Evolutionary conservation across 2,329 filamentous ascomycete species (phyloP).

Genomic region (Ophiostoma piceae): DNA sequence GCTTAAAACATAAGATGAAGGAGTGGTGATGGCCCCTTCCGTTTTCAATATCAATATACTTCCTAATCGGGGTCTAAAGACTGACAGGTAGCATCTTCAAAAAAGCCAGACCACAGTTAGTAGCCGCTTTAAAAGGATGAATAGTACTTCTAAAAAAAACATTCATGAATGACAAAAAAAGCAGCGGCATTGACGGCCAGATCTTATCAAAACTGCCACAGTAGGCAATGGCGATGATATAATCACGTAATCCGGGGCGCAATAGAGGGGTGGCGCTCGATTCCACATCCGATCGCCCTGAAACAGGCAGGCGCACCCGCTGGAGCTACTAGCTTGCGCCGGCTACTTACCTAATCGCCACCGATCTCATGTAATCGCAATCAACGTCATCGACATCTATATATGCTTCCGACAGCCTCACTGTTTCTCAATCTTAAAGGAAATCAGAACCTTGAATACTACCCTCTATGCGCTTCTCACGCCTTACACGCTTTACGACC

Average conservation of each 20-base stretch:
- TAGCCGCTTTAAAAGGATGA: neutral
- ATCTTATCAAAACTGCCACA: neutral
- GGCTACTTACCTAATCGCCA: neutral
- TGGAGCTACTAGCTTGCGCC: neutral
- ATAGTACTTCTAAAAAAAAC: too few species aligned
- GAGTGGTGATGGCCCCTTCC: neutral
- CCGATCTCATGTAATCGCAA: neutral
- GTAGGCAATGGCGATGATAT: neutral
- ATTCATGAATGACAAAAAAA: too few species aligned
- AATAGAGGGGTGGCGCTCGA: neutral
- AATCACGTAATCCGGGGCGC: conserved; percentile 4
- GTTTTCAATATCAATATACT: neutral
- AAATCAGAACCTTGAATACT: neutral
- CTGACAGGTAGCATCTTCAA: neutral
- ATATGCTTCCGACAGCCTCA: neutral
- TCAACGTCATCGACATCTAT: neutral
- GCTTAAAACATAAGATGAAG: neutral
- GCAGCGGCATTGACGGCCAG: too few species aligned
- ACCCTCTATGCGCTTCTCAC: conserved; percentile 46
- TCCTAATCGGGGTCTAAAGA: neutral
- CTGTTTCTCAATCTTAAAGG: neutral
- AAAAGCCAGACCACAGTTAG: neutral
- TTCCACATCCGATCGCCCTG: conserved; percentile 1
- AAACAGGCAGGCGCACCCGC: conserved; percentile 1
- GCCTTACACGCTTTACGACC: conserved; percentile 36